These are phyloP conservation scores for Xylaria bambusicola DNA, from an alignment of 495 filamentous ascomycete species.

Conservation along the genomic window DNA sequence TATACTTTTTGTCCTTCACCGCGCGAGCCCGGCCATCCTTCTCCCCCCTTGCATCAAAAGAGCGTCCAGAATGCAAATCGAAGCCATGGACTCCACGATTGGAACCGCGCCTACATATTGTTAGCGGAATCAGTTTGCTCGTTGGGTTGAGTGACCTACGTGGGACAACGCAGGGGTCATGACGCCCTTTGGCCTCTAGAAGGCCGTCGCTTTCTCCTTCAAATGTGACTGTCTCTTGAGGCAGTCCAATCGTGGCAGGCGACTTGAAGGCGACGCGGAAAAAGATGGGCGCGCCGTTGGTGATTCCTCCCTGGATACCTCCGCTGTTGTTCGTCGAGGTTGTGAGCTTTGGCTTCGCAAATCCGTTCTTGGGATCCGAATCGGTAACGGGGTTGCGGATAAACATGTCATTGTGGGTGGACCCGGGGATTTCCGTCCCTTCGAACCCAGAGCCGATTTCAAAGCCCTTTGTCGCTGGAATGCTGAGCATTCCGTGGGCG, in stretches of 20 bases:
- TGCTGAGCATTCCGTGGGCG: constrained; percentile 94
- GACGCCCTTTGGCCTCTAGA: constrained; percentile 90
- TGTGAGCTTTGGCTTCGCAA: constrained; percentile 58
- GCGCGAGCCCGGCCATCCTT: neutral
- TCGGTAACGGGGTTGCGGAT: constrained; percentile 50
- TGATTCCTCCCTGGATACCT: constrained; percentile 95
- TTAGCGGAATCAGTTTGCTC: no score
- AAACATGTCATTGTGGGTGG: constrained; percentile 92
- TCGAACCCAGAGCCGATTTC: constrained; percentile 94
- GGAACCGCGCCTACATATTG: constrained; percentile 63
- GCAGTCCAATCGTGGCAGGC: constrained; percentile 91
- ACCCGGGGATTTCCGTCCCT: constrained; percentile 85
- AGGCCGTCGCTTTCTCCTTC: constrained; percentile 67
- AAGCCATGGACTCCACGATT: constrained; percentile 96
- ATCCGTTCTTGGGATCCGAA: constrained; percentile 36
- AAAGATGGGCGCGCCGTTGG: constrained; percentile 92
- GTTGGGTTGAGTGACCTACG: neutral
- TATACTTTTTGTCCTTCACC: no score
- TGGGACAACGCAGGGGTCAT: constrained; percentile 95
- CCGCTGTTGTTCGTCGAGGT: constrained; percentile 97
- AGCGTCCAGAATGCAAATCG: constrained; percentile 28
- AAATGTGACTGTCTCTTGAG: constrained; percentile 83
- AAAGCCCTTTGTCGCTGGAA: constrained; percentile 96
- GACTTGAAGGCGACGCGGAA: constrained; percentile 97
- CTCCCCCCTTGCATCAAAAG: no score